A percentile compares a stretch with the other conserved stretches of the same genome.
Evolutionary conservation across 768 basidiomycete genomes (phyloP).

Genomic region (Xanthoconium purpureum): DNA sequence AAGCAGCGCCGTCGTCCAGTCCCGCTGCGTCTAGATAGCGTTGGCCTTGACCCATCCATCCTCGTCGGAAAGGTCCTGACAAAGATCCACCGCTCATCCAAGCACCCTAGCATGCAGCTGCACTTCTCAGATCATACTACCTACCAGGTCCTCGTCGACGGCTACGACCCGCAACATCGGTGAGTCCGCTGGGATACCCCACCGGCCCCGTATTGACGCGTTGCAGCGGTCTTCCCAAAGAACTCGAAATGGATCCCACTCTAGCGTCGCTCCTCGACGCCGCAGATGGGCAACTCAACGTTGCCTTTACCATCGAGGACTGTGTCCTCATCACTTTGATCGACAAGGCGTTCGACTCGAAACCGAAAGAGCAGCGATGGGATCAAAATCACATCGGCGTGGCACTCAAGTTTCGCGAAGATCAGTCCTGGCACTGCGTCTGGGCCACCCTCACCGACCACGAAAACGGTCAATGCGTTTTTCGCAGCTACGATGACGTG

Average conservation of each 20-base stretch:
- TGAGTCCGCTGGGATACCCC: slow-evolving; percentile 9
- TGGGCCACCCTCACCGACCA: slow-evolving; percentile 61
- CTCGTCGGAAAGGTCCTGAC: slow-evolving; percentile 46
- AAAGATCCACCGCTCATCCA: slow-evolving; percentile 38
- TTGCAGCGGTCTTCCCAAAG: slow-evolving; percentile 51
- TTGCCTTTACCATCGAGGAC: slow-evolving; percentile 45
- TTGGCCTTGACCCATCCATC: slow-evolving; percentile 40
- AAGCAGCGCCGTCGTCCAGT: slow-evolving; percentile 34
- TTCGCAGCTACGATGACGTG: slow-evolving; percentile 60
- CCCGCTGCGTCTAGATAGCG: slow-evolving; percentile 30
- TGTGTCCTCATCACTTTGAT: slow-evolving; percentile 53
- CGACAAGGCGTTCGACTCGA: slow-evolving; percentile 56
- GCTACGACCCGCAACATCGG: slow-evolving; percentile 54
- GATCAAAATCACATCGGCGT: slow-evolving; percentile 38
- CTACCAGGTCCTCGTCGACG: slow-evolving; percentile 57
- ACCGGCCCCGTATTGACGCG: not conserved
- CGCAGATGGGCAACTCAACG: slow-evolving; percentile 27
- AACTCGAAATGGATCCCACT: slow-evolving; percentile 49
- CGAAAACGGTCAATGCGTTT: slow-evolving; percentile 45
- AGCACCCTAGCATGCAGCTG: slow-evolving; percentile 47
- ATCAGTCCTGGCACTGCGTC: slow-evolving; percentile 56
- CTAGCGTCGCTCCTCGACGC: slow-evolving; percentile 43
- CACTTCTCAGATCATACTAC: slow-evolving; percentile 42
- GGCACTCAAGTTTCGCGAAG: slow-evolving; percentile 53
- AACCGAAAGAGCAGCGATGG: slow-evolving; percentile 32